phyloP scores from a whole-genome alignment of 2,329 filamentous ascomycete genomes.

The Penicillium sp. region DNA sequence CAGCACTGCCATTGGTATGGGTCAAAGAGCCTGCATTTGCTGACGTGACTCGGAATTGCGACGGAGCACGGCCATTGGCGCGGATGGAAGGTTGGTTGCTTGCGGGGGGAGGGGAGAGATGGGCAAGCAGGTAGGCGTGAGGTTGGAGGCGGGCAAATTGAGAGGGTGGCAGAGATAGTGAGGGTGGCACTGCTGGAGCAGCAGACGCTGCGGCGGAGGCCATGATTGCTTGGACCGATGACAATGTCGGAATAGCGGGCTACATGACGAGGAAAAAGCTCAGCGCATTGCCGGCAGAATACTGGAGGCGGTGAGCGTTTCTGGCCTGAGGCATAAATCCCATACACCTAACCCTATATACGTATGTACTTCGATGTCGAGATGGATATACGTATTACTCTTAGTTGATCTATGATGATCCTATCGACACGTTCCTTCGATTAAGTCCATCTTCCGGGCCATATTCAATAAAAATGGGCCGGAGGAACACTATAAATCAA shows the following conservation, averaged over 20 bases:
- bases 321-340: too few species aligned
- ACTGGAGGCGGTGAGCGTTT: too few species aligned
- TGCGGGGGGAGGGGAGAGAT: constrained; percentile 62
- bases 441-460: too few species aligned
- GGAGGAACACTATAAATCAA: too few species aligned
- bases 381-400: too few species aligned
- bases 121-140: constrained; percentile 82
- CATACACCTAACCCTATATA: too few species aligned
- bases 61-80: constrained; percentile 74
- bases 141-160: constrained; percentile 84
- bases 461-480: too few species aligned
- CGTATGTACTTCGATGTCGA: too few species aligned
- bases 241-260: constrained; percentile 9
- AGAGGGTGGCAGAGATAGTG: constrained; percentile 60
- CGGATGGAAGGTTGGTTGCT: constrained; percentile 59
- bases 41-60: constrained; percentile 67
- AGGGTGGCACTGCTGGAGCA: constrained; percentile 36
- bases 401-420: too few species aligned
- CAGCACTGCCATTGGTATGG: constrained; percentile 84
- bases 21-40: constrained; percentile 81
- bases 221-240: constrained; percentile 24
- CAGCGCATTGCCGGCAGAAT: too few species aligned
- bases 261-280: constrained; percentile 1
- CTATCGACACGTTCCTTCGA: too few species aligned
- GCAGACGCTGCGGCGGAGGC: constrained; percentile 20